Base-by-base conservation (phyloP, 2,329 filamentous ascomycete species). In the Microcyclospora tardicrescens region DNA sequence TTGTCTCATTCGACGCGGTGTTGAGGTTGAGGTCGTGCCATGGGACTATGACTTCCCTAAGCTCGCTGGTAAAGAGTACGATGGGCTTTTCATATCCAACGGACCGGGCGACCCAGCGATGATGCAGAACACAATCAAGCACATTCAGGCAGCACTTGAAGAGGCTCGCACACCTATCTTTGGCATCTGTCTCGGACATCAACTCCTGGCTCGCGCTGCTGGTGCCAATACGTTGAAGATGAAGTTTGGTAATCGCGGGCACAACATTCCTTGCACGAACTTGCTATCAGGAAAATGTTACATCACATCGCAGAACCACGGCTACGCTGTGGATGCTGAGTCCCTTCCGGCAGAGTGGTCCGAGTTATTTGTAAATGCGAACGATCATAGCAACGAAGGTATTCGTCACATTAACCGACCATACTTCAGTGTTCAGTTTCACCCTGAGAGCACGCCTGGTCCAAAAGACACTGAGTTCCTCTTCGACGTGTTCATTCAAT, bases 371-470 rank as follows among this genome's bases (percentile, higher is more conserved):
- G 82, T 96, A 56, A 98, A 98, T 57, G 89, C 91, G 63, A 98
- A 98, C 61, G 91, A 98, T 53, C 84, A 84, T 52, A 95, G 84
- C 65, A 98, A 98, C 63, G 91, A 98, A 68, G 91, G 91, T 65
- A 95, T 98, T 57, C 81, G 87, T 63, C 86, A 96, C 61, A 67
- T 74, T 35, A 75, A 69, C 60, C 82, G 79, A 56, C 91, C 91
- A 37, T 93, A 89, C 67, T 98, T 98, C 72, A 95, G 86, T 69
- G 91, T 96, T n/a, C 91, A 98, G 60, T 98, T 98, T 67, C 91
- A 98, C 58, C 91, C 91, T 0, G 91, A 98, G 64, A 94, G 87
- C 68, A 93, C 86, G 1, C 91, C 91, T 2, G 91, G 91, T 41
- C 91, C 91, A 37, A 77, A 85, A 28, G 91, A 98, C 59, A 98